Base-by-base conservation (phyloP, 768 basidiomycete species). In the Xerocomellus chrysenteron region DNA sequence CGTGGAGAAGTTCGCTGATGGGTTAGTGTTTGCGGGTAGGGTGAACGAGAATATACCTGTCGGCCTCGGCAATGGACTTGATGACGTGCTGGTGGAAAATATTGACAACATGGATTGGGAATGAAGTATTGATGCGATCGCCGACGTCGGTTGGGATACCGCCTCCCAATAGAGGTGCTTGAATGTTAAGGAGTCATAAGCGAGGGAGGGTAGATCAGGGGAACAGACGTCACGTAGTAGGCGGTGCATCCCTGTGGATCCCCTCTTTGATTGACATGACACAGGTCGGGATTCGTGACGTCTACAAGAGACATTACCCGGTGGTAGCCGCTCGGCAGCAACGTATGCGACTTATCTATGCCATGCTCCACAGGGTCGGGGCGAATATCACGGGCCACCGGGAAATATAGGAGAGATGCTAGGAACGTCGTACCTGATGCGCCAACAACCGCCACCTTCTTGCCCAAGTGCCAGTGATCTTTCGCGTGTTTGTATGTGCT, bases 401-500 rank as follows among this genome's bases (percentile, higher is more conserved):
- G 33, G 16, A n/a, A 12, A 19, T 10, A 37, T 16, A 36, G 14
- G 13, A 19, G 4, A 32, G 19, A 11, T 30, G 9, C 30, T 13
- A 37, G 40, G 75, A 73, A 74, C 13, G 75, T 47, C 52, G 26
- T 56, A 76, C 78, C 78, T 1, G 81, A 26, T 12, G 84, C 85
- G 51, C 82, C 82, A 9, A 90, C 72, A 4, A 90, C 81, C 4
- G 86, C 75, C 2, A 87, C 86, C 64, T 84, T 88, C 73, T 88
- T 89, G 7, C 86, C 87, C 3, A 68, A 48, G 57, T 83, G 82
- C 87, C 3, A 68, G 58, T 82, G 82, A 33, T 82, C 82, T 17
- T 73, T 68, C 0, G 83, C 83, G 17, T 68, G 74, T 40, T 77
- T 76, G 67, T 87, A 83, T 19, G 76, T 65, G 6, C 68, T 75